These are phyloP conservation scores for Aspergillus costaricaensis DNA, from an alignment of 2,329 filamentous ascomycete species.

Conservation along the genomic window DNA sequence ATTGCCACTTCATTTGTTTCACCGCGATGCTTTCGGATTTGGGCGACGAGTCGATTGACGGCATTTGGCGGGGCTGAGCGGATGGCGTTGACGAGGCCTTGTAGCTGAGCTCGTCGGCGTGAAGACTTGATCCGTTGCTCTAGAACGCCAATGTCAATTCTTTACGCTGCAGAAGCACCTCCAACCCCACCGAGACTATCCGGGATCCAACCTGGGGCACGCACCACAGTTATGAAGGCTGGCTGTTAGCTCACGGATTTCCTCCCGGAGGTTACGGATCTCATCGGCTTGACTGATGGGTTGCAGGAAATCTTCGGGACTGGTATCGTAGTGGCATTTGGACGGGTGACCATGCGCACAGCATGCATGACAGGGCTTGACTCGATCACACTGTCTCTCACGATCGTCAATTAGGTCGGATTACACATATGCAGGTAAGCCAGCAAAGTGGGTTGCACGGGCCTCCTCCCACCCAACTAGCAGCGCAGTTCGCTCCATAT, in stretches of 20 bases:
- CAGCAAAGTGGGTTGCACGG: neutral
- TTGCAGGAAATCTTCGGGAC: conserved; percentile 35
- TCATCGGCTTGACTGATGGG: conserved; percentile 42
- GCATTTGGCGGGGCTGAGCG: conserved; percentile 34
- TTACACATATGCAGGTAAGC: neutral
- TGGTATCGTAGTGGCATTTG: conserved; percentile 39
- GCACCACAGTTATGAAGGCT: conserved; percentile 33
- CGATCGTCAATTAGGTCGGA: conserved; percentile 10
- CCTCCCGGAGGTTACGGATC: conserved; percentile 37
- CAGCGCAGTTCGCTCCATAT: neutral
- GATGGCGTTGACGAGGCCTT: conserved; percentile 37
- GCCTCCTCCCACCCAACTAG: neutral
- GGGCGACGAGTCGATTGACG: conserved; percentile 34
- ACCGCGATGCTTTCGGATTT: conserved; percentile 29
- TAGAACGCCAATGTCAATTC: neutral
- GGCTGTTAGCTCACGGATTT: conserved; percentile 35
- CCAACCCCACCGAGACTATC: neutral
- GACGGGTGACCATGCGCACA: conserved; percentile 44
- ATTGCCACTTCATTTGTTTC: conserved; percentile 21
- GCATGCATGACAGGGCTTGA: conserved; percentile 43
- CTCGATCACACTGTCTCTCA: conserved; percentile 37
- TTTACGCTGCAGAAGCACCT: conserved; percentile 3
- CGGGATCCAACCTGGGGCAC: neutral
- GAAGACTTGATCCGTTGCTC: conserved; percentile 22
- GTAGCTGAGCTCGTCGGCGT: conserved; percentile 33